Base-by-base conservation (phyloP, 1,139 yeast species). In the Kodamaea arcana region DNA sequence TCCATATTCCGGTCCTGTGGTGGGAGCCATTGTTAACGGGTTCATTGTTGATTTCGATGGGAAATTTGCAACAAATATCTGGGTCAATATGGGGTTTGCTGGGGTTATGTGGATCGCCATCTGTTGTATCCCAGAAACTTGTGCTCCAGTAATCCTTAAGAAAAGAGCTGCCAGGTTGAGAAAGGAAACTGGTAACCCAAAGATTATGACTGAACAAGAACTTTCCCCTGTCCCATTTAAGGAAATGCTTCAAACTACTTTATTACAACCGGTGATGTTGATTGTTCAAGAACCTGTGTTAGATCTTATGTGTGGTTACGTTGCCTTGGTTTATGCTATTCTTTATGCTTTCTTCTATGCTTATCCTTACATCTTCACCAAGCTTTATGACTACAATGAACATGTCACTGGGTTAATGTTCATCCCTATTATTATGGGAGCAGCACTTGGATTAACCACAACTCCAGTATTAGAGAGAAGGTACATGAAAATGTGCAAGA, bases 291-390 rank as follows among this genome's bases (percentile, higher is more conserved):
- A 87, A 58, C 95, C 95, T 3, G 94, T 86, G 15, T 65, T 87
- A 51, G 94, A 80, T 47, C 65, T 86, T 44, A 77, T 87, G 68
- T 87, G 95, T 60, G 75, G 77, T 45, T 87, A 85, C 58, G 94
- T 87, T 46, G 90, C 94, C 41, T 72, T 87, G 54, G 86, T 88
- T 54, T 88, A 88, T 64, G 82, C 95, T 12, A 68, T 87, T 51
- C 69, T 88, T 36, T 88, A 88, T 54, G 95, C 95, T 5, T 87
- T 88, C 66, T 87, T 88, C 78, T 87, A 86, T 63, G 96, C 96
- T 1, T 76, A 81, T 58, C 94, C 94, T 9, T 86, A 78, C 33
- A 82, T 83, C 33, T 83, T 83, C 56, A 70, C 67, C 40, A 78
- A 75, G 34, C 65, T 83, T 37, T 83, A 83, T 50, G 84, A 78